Conservation (phyloP, 208 protist species). For the Herpetomonas samuelpessoai region DNA sequence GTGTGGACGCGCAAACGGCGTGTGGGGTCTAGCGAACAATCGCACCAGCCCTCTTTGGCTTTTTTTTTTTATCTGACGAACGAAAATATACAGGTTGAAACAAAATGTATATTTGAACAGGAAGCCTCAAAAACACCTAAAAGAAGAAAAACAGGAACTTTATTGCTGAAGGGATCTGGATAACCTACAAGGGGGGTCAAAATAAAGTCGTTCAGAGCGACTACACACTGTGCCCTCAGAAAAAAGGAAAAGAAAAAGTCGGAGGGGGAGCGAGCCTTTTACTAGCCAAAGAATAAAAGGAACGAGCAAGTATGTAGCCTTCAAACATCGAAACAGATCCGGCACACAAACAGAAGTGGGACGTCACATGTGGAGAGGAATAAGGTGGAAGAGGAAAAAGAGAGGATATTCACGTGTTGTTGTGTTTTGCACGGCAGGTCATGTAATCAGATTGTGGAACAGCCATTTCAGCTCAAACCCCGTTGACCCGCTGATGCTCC, state of each 20-base stretch:
- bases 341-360: neutral
- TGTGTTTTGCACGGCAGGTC: neutral
- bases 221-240: neutral
- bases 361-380: neutral
- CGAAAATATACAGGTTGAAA: neutral
- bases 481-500: too few species aligned
- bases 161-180: too few species aligned
- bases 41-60: neutral
- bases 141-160: too few species aligned
- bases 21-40: too few species aligned
- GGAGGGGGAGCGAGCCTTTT: neutral
- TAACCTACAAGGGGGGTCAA: too few species aligned
- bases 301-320: conserved; percentile 6
- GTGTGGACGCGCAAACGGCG: too few species aligned
- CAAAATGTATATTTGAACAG: neutral
- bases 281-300: neutral
- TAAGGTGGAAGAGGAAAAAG: conserved; percentile 1
- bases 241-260: conserved; percentile 1
- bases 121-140: too few species aligned
- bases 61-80: neutral
- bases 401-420: neutral
- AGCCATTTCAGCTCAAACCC: too few species aligned
- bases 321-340: neutral
- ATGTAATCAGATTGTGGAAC: neutral
- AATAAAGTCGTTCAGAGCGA: too few species aligned